Evolutionary conservation across 2,329 filamentous ascomycete genomes (phyloP), one percentile per base, ranked within the genome.

Genomic region (Botrytis tulipae): DNA sequence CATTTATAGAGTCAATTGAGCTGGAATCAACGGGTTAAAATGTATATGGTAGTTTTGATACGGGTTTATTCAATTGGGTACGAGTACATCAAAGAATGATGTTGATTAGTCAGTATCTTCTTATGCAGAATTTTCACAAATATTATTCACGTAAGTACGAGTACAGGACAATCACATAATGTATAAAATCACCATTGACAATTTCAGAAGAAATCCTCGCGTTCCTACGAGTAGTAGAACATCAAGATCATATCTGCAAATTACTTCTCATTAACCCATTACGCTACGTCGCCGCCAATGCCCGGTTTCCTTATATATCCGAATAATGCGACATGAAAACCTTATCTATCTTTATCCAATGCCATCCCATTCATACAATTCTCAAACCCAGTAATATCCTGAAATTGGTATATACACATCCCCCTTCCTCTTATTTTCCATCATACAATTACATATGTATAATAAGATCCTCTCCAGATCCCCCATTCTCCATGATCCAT

Each of bases 321-420:
- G 35, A 68, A 54, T 42, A 54, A 68, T 68, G 32, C 46, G 57
- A 68, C n/a, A 40, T 42, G 9, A 35, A 54, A 12, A 22, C 14
- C 20, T 16, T 22, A 68, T 68, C 35, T 68, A 68, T 68, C 65
- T 54, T 22, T 54, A 54, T 54, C 46, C 65, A 9, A 29, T 42
- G n/a, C 35, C 25, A 54, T 54, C 22, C 65, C n/a, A 40, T 29
- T 51, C 8, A 29, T 51, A 51, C 46, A 54, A 54, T 32, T 68
- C 29, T 48, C 32, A n/a, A 22, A 51, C 32, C 25, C 35, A 54
- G 16, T 54, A 29, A 29, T 54, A 54, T 68, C 35, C 35, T 37
- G 7, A 54, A 40, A 68, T 54, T 32, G 35, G 12, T 68, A 42
- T 68, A 68, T 54, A 57, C 48, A 51, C 48, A 37, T 22, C 12